Evolutionary conservation across 2,329 filamentous ascomycete species (phyloP), one percentile per base, ranked within the genome.

Genomic region (Penicillium nordicum): DNA sequence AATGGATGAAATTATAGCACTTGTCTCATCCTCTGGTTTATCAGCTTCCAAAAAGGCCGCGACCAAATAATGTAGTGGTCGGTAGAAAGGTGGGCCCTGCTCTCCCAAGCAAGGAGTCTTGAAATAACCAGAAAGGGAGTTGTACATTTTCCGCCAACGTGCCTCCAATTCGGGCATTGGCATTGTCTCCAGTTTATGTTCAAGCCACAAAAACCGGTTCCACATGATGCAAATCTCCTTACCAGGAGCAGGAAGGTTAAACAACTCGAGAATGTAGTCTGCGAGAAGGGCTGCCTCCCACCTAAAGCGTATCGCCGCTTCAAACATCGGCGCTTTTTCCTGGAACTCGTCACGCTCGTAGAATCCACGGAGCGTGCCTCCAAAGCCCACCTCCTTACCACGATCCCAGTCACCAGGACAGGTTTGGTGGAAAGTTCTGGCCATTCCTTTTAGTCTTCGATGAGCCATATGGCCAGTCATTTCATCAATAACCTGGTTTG

Each of bases 151-250:
- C 5, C 1, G 9, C 27, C 18, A 52, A 11, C 9, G 37, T 36
- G 36, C n/a, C 29, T 34, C 14, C 5, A 41, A 27, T 8, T 41
- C 27, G 25, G 29, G 7, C 8, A 3, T 21, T 37, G 14, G 16
- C 8, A 30, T 23, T n/a, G 21, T 36, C 18, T 36, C 32, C 29
- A 6, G n/a, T 23, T 16, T 11, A 23, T 14, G 9, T 36, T 36
- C 12, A 36, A 23, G 16, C 57, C 48, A 55, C 11, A 11, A 27
- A 23, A 41, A 1, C 11, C 14, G 14, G 30, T 57, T 8, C 57
- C 57, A 59, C 37, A 52, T 41, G 38, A 59, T 57, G 14, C 57
- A 59, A 5, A 48, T 57, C 36, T 57, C 29, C 11, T 50, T 37
- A 7, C 38, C 44, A 8, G 50, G 54, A n/a, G 43, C 36, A 12